phyloP scores from a whole-genome alignment of 1,139 yeast genomes.

The Suhomyces yuchorum region DNA sequence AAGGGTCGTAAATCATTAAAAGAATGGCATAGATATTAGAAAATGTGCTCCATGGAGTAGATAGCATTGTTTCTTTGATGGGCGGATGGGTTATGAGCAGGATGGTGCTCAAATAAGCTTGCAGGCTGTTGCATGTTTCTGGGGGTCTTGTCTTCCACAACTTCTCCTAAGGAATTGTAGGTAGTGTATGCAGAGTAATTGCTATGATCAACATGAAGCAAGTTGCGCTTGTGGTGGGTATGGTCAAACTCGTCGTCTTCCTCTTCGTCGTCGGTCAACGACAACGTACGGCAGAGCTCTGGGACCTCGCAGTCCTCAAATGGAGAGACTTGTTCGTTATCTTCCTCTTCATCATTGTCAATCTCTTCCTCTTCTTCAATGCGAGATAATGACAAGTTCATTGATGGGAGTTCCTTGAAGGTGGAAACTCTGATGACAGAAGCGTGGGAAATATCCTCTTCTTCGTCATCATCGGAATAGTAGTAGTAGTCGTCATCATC shows the following conservation, averaged over 20 bases:
- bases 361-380: slow-evolving; percentile 28
- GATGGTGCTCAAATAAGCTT: slow-evolving; percentile 10
- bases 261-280: slow-evolving; percentile 32
- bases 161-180: slow-evolving; percentile 3
- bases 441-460: slow-evolving; percentile 4
- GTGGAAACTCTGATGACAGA: slow-evolving; percentile 1
- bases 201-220: neutral
- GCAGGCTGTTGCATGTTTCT: slow-evolving; percentile 4
- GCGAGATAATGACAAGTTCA: slow-evolving; percentile 24
- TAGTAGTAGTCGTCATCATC: slow-evolving; percentile 34
- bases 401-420: slow-evolving; percentile 29
- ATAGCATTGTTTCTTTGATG: slow-evolving; percentile 29
- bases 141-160: slow-evolving; percentile 4
- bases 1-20: slow-evolving; percentile 4
- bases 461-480: slow-evolving; percentile 30
- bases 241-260: slow-evolving; percentile 15
- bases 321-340: slow-evolving; percentile 17
- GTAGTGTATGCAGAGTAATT: neutral
- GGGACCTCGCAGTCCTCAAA: slow-evolving; percentile 24
- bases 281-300: slow-evolving; percentile 26
- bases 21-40: slow-evolving; percentile 13
- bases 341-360: slow-evolving; percentile 19
- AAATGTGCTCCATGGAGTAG: slow-evolving; percentile 26
- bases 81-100: slow-evolving; percentile 7
- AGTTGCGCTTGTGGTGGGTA: slow-evolving; percentile 1